Evolutionary conservation across 2,329 filamentous ascomycete genomes (phyloP), one percentile per base, ranked within the genome.

Genomic region (Blastomyces emzantsi): DNA sequence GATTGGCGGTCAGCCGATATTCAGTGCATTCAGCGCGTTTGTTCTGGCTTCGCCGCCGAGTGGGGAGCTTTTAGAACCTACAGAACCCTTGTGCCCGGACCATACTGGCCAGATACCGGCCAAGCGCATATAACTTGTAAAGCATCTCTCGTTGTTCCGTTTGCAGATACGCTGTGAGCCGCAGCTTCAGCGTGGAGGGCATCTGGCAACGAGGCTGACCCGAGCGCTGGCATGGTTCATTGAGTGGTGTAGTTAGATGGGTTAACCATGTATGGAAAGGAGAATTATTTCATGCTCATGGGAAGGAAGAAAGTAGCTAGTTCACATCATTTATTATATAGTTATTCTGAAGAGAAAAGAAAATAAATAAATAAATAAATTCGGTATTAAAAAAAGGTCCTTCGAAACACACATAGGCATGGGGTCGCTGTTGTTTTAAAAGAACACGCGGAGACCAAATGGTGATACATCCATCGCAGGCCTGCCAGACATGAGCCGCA

Each of bases 101-200:
- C 76, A 67, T 78, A 78, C 64, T 78, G 76, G 9, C 76, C 76
- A 3, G 75, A 77, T 3, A 78, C 72, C 4, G 76, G 75, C 76
- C 76, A 78, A n/a, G 76, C 76, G 65, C 76, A 78, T 17, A 78
- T 68, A 52, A 78, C 76, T 56, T 76, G 70, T 33, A 73, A 63
- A 55, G 66, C 54, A 36, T 65, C 2, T 58, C 43, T 65, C n/a
- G 72, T 71, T 52, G 72, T 71, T 51, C 67, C 66, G 65, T 71
- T 71, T 9, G 69, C 63, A 43, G 67, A 36, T 47, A 60, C 64
- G 15, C 28, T 57, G n/a, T 19, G 39, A 33, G 68, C 59, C 30
- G 61, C 41, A 19, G 47, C 51, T 59, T 62, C 49, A 41, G 17
- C 28, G 49, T 61, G 51, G 19, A 63, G 63, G 67, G 55, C 9